Conservation (phyloP, 805 yeast genomes). For the Cyberlindnera petersonii region DNA sequence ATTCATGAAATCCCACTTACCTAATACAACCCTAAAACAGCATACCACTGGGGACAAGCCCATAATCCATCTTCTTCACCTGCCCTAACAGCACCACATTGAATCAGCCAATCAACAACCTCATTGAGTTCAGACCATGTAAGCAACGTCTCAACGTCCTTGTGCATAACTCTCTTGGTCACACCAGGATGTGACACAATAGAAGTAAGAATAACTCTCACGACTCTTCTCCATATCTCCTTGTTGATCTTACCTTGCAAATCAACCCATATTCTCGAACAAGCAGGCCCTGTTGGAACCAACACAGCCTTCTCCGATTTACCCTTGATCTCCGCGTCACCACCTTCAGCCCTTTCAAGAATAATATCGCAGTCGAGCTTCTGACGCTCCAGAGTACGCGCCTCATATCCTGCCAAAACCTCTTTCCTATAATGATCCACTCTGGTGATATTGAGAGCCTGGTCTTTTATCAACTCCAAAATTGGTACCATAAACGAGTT, state of each 20-base stretch:
- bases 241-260: slow-evolving; percentile 55
- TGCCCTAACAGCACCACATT: slow-evolving; percentile 34
- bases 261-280: slow-evolving; percentile 71
- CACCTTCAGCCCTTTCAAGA: slow-evolving; percentile 24
- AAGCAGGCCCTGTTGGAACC: slow-evolving; percentile 58
- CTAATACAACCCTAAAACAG: slow-evolving; percentile 31
- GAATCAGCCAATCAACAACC: slow-evolving; percentile 43
- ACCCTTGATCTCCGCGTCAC: slow-evolving; percentile 3
- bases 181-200: slow-evolving; percentile 57
- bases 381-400: slow-evolving; percentile 67
- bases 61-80: slow-evolving; percentile 39
- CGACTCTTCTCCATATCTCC: slow-evolving; percentile 55
- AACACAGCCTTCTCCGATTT: slow-evolving; percentile 27
- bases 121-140: slow-evolving; percentile 32
- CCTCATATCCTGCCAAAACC: slow-evolving; percentile 62
- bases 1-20: no score
- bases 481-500: slow-evolving; percentile 63
- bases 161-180: slow-evolving; percentile 21
- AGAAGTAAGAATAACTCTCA: slow-evolving; percentile 43
- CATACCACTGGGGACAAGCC: slow-evolving; percentile 45
- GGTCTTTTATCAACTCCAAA: slow-evolving; percentile 48
- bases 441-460: slow-evolving; percentile 41
- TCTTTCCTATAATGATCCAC: slow-evolving; percentile 51
- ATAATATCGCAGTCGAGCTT: slow-evolving; percentile 63
- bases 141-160: slow-evolving; percentile 21